A percentile compares a stretch with the other conserved stretches of the same genome.
These are phyloP conservation scores for Saccharomyces cerevisiae DNA, from an alignment of 805 yeast genomes.

Conservation along the genomic window DNA sequence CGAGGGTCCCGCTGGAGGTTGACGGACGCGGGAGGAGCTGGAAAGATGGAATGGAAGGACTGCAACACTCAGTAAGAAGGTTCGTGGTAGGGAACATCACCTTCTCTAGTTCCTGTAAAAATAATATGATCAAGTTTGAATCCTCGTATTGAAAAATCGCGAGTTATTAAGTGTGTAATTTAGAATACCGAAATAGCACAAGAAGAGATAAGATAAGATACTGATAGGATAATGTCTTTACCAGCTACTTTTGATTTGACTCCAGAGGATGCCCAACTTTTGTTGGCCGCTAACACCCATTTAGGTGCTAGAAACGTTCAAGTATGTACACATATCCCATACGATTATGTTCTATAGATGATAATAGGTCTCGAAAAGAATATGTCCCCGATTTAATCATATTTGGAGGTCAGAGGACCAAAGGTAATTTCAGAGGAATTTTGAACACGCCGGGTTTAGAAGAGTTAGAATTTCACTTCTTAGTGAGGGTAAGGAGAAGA, in stretches of 20 bases:
- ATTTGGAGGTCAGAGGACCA: background rate
- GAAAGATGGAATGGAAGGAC: background rate
- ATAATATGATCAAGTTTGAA: background rate
- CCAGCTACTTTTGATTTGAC: conserved; percentile 79
- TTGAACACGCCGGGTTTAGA: background rate
- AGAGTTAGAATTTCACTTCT: background rate
- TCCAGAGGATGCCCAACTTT: conserved; percentile 91
- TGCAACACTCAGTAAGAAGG: background rate
- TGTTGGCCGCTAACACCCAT: conserved; percentile 97
- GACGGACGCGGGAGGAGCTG: background rate
- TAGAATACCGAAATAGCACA: conserved; percentile 8
- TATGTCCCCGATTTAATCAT: background rate
- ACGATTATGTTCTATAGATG: background rate
- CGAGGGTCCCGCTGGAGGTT: background rate
- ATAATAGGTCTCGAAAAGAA: background rate
- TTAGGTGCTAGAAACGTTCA: conserved; percentile 97
- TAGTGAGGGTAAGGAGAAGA: background rate
- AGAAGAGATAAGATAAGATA: conserved; percentile 4
- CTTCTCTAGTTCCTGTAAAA: background rate
- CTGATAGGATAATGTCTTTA: conserved; percentile 46
- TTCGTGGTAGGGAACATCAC: background rate
- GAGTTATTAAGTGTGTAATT: background rate
- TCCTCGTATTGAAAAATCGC: background rate
- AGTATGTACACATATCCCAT: conserved; percentile 46
- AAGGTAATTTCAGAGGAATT: background rate